Evolutionary conservation across 306 rosid genomes (phyloP), one percentile per base, ranked within the genome.

Genomic region (Glycyrrhiza uralensis): DNA sequence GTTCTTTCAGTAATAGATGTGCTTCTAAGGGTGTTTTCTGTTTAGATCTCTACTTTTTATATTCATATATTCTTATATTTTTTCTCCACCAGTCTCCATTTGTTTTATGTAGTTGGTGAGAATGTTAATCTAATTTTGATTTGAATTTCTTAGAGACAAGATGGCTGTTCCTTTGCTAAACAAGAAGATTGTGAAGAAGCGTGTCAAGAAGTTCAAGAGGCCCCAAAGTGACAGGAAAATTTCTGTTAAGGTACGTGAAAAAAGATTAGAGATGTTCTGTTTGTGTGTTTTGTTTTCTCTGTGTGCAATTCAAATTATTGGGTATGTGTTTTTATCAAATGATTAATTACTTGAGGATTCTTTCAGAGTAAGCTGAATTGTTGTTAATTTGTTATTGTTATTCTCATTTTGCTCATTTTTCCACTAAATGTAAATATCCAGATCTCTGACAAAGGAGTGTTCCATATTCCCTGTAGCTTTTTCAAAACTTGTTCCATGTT

Each of bases 141-240:
- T 55, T 38, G 26, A 36, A 19, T 72, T 42, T 44, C 42, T 17
- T 13, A 69, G 71, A 83, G 84, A 30, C 38, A 55, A 72, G 67
- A 82, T 87, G 89, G 92, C 87, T 2, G 92, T 82, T 71, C 92
- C 92, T 24, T 46, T 87, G 84, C 71, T 87, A 29, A 82, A 67
- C 64, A 87, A 87, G 86, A 82, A 75, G 67, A 82, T 87, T 75
- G 87, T 87, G 55, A 87, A 87, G 92, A 87, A 87, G 87, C 92
- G 89, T 24, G 84, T 78, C 78, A 82, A 80, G 76, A 66, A 81
- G 63, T 87, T 87, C 71, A 82, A 77, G 81, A 72, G 87, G 77
- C 92, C 89, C 22, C 92, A 87, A 32, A 50, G 89, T 41, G 89
- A 87, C 83, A 55, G 92, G 50, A 87, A 78, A 72, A 76, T 77